A percentile compares a stretch with the other conserved stretches of the same genome.
These are phyloP conservation scores for Oenanthe sinensis DNA, from an alignment of 129 eudicot species.

Conservation along the genomic window DNA sequence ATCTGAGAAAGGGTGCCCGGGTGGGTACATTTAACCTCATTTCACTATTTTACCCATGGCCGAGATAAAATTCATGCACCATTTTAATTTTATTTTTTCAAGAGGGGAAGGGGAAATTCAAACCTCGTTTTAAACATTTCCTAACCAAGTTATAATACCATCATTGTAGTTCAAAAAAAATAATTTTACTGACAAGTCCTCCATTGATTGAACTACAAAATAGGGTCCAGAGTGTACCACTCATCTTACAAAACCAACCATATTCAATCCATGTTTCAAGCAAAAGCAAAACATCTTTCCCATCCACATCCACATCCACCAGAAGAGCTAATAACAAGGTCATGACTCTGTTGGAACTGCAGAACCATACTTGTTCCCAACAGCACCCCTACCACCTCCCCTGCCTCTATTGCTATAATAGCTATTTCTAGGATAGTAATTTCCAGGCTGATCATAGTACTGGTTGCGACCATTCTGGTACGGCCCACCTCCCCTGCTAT, in stretches of 20 bases:
- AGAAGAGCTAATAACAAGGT: slow-evolving; percentile 19
- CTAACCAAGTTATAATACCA: not conserved
- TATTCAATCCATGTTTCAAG: slow-evolving; percentile 23
- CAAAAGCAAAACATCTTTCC: slow-evolving; percentile 20
- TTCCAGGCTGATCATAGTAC: slow-evolving; percentile 55
- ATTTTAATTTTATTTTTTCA: not conserved
- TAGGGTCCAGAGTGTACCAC: slow-evolving; percentile 15
- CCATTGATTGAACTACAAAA: slow-evolving; percentile 13
- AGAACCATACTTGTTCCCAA: slow-evolving; percentile 34
- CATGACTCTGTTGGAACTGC: slow-evolving; percentile 29
- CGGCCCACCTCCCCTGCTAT: slow-evolving; percentile 48
- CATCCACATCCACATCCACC: too few species aligned
- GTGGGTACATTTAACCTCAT: not conserved
- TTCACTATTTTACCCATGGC: not conserved
- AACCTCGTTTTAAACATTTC: not conserved
- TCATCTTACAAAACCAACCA: slow-evolving; percentile 8
- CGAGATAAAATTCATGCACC: not conserved
- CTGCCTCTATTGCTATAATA: slow-evolving; percentile 49
- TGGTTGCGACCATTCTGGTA: slow-evolving; percentile 81
- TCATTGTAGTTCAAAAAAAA: not conserved
- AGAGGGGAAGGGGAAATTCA: not conserved
- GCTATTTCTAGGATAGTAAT: slow-evolving; percentile 51
- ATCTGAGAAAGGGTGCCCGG: not conserved
- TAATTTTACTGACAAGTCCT: not conserved
- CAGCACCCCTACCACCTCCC: slow-evolving; percentile 43